These are phyloP conservation scores for Pilaira anomala DNA, from an alignment of 192 early-diverging fungal genomes.

Conservation along the genomic window DNA sequence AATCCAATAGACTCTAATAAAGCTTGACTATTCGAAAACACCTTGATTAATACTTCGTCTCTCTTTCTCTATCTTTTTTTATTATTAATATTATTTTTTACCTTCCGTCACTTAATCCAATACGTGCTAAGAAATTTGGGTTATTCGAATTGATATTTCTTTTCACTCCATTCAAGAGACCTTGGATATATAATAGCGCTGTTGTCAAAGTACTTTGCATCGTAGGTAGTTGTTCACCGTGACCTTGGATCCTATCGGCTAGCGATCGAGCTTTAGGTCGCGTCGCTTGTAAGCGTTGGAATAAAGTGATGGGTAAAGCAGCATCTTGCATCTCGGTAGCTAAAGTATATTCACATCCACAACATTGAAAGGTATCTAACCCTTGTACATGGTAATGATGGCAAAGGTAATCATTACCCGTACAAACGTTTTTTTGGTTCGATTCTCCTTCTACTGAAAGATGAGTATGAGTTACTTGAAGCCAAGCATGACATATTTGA, in stretches of 20 bases:
- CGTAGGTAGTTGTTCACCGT: conserved; percentile 13
- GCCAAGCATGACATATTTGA: conserved; percentile 10
- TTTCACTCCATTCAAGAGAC: conserved; percentile 17
- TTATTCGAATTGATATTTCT: conserved; percentile 39
- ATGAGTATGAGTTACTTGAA: neutral
- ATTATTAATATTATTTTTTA: too few species aligned
- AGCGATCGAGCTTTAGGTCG: conserved; percentile 15
- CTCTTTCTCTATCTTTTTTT: too few species aligned
- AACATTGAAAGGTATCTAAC: conserved; percentile 18
- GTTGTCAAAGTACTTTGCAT: conserved; percentile 19
- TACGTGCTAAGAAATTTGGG: conserved; percentile 24
- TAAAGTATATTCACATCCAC: conserved; percentile 17
- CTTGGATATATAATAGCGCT: conserved; percentile 21
- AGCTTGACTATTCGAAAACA: neutral
- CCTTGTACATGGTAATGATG: conserved; percentile 26
- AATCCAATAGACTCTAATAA: conserved; percentile 24
- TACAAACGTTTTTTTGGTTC: neutral
- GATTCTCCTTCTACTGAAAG: neutral
- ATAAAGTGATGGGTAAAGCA: conserved; percentile 10
- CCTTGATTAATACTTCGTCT: too few species aligned
- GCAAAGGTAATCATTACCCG: neutral
- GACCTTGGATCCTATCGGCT: conserved; percentile 1
- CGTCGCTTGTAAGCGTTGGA: conserved; percentile 9
- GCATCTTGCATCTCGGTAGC: conserved; percentile 1
- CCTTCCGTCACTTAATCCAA: conserved; percentile 37